Evolutionary conservation across 352 stramenopile genomes (phyloP).

Genomic region (Globisporangium canariense): DNA sequence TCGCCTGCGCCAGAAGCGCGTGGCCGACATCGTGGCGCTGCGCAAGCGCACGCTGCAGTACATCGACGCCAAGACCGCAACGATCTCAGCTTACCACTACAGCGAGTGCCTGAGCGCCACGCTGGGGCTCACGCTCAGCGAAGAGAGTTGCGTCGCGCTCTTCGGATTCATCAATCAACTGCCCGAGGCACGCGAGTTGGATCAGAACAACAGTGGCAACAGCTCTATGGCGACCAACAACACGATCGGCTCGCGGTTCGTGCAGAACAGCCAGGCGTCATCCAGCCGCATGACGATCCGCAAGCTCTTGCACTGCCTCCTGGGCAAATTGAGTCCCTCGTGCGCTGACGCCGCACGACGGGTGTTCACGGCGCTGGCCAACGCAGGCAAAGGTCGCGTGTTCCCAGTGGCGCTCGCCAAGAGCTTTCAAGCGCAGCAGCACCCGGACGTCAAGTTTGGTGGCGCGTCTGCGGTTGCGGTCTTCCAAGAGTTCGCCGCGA

Average conservation of each 20-base stretch:
- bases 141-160: conserved; percentile 44
- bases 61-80: conserved; percentile 50
- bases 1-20: conserved; percentile 37
- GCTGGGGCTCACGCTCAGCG: conserved; percentile 37
- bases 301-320: conserved; percentile 34
- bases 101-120: conserved; percentile 33
- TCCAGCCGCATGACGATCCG: conserved; percentile 31
- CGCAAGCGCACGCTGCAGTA: conserved; percentile 43
- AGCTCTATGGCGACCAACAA: conserved; percentile 1
- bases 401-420: conserved; percentile 56
- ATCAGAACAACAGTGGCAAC: conserved; percentile 3
- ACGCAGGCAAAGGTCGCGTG: conserved; percentile 48
- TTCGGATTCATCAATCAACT: conserved; percentile 43
- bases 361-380: conserved; percentile 48
- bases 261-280: conserved; percentile 28
- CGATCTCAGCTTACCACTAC: conserved; percentile 39
- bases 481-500: conserved; percentile 72
- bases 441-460: conserved; percentile 59
- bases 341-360: conserved; percentile 31
- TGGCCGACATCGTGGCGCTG: conserved; percentile 47
- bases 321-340: conserved; percentile 36
- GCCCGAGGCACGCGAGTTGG: conserved; percentile 14
- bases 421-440: conserved; percentile 55
- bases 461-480: conserved; percentile 29
- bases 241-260: conserved; percentile 31